Base-by-base conservation (phyloP, 148 eudicot genomes). In the Pharnaceum exiguum region DNA sequence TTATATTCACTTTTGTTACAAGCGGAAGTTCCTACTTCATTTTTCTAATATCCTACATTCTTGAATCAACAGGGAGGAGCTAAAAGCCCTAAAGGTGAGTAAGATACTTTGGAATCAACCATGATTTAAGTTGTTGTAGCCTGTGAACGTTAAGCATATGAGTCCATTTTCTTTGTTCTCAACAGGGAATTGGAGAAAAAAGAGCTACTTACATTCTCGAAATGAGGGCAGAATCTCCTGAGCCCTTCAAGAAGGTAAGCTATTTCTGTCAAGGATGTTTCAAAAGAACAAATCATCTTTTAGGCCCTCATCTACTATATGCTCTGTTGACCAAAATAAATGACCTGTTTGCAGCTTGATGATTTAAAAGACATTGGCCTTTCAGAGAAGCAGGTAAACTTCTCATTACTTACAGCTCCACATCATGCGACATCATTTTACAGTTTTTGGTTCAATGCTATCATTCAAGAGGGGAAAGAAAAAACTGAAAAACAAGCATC, bases 111-210 rank as follows among this genome's bases (percentile, higher is more conserved):
- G n/a, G n/a, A n/a, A n/a, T n/a, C n/a, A n/a, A n/a, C n/a, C n/a
- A n/a, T n/a, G n/a, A n/a, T 12, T 35, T 35, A 35, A 35, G 38
- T 35, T 35, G 38, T 35, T 35, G 8, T 35, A 12, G 38, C 7
- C 12, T 35, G 7, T 6, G 38, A 35, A 12, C 12, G 12, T 6
- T 35, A 12, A 35, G 12, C 38, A 35, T n/a, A n/a, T n/a, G n/a
- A n/a, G n/a, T 7, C 2, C n/a, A 17, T 19, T 46, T 3, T 12
- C 29, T 16, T 37, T 17, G 8, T 15, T 47, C 5, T 15, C 1
- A 46, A 44, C 46, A 82, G 96, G 88, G 89, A 33, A 85, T 88
- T 55, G 96, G 96, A 62, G 96, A 88, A 58, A 88, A 82, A 44
- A 75, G 91, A 76, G 82, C 91, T 18, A 76, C 78, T 19, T 79